Conservation (phyloP, 257 asterid species). For the Solanum habrochaites region DNA sequence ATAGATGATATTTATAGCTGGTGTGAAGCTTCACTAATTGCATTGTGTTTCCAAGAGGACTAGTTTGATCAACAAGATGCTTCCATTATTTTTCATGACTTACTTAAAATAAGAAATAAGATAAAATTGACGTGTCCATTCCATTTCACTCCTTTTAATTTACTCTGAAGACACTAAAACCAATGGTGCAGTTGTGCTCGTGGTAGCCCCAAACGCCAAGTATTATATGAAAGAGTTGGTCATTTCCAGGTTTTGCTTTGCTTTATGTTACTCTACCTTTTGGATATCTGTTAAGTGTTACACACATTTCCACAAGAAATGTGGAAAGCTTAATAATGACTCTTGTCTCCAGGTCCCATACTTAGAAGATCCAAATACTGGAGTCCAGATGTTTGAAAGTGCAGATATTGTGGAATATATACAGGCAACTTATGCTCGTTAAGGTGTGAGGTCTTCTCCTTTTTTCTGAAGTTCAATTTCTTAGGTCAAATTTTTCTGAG, state of each 20-base stretch:
- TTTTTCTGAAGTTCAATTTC: not conserved
- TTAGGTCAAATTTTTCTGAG: not conserved
- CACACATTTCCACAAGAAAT: not conserved
- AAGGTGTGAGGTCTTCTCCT: not conserved
- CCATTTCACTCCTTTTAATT: not conserved
- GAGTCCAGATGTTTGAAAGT: constrained; percentile 89
- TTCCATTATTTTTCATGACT: not conserved
- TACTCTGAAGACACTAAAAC: not conserved
- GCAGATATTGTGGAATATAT: constrained; percentile 84
- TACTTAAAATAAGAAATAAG: not conserved
- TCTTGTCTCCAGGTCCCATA: constrained; percentile 57
- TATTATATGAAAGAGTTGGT: constrained; percentile 51
- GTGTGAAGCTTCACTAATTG: not conserved
- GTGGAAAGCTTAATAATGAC: not conserved
- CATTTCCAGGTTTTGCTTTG: constrained; percentile 60
- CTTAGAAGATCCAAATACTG: constrained; percentile 90
- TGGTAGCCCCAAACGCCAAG: constrained; percentile 82
- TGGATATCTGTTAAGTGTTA: not conserved
- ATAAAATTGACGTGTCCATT: not conserved
- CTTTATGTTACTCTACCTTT: not conserved
- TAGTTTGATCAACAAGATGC: not conserved
- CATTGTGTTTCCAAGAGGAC: not conserved
- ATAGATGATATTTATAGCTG: not conserved
- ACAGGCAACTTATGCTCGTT: constrained; percentile 64
- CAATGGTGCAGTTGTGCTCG: constrained; percentile 69